Evolutionary conservation across 1,284 basidiomycete genomes (phyloP).

Genomic region (Tylopilus microsporus): DNA sequence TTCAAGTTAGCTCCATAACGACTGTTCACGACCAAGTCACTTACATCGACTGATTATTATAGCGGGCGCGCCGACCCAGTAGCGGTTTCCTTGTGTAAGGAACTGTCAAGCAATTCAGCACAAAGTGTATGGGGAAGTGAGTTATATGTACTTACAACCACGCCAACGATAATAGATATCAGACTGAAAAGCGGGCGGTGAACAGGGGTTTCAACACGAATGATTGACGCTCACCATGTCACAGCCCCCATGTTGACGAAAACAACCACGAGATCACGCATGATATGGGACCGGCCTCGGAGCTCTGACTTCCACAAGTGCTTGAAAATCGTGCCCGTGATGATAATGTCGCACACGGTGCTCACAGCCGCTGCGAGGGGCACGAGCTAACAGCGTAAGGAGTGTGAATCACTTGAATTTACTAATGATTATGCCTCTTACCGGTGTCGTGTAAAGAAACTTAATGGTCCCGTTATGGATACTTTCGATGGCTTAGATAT

Average conservation of each 20-base stretch:
- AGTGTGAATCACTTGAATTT: background rate
- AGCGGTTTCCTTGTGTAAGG: conserved; percentile 2
- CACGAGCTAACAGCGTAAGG: conserved; percentile 5
- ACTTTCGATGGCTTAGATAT: background rate
- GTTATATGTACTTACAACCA: conserved; percentile 5
- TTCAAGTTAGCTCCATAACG: background rate
- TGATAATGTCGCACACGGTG: conserved; percentile 12
- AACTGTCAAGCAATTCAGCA: conserved; percentile 1
- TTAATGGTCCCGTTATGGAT: background rate
- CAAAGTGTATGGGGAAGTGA: background rate
- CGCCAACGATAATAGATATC: conserved; percentile 5
- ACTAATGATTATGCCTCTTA: background rate
- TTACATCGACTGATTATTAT: conserved; percentile 11
- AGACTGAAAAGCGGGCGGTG: background rate
- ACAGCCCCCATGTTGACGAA: conserved; percentile 16
- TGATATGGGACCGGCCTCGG: background rate
- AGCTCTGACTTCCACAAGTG: conserved; percentile 15
- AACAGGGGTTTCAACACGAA: background rate
- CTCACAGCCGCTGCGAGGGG: conserved; percentile 5
- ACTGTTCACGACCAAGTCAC: background rate
- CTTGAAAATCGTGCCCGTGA: conserved; percentile 12
- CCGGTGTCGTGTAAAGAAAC: conserved; percentile 7
- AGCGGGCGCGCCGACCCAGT: conserved; percentile 11
- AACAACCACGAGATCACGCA: conserved; percentile 10
- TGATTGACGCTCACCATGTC: conserved; percentile 6